Evolutionary conservation across 2,329 filamentous ascomycete genomes (phyloP), one percentile per base, ranked within the genome.

Genomic region (Trichocomaceae sp.): DNA sequence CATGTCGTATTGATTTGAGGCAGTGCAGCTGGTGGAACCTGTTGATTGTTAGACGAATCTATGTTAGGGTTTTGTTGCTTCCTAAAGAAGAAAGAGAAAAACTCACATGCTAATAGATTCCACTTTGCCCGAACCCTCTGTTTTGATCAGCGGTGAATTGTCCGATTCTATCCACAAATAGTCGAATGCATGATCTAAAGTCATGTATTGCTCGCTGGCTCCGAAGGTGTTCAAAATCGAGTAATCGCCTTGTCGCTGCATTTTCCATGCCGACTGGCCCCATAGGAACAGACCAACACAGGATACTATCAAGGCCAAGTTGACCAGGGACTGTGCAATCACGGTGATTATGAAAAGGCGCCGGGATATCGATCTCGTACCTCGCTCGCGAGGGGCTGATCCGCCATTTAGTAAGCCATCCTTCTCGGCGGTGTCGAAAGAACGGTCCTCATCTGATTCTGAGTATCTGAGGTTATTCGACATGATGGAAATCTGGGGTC

Each of bases 81-180:
- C 12, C n/a, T 22, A 13, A 29, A 29, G 4, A 5, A 29, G 26
- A 26, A 26, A 26, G 41, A 44, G 6, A 23, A 23, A 19, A 47
- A 47, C 45, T 31, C n/a, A 47, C 45, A 47, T 47, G 45, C 45
- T 47, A 47, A 47, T 47, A 29, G 45, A 47, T 31, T 47, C 45
- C 15, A 47, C 45, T 23, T 31, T 26, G 17, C 31, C 23, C 7
- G 26, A 31, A 47, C 17, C 22, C 17, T 46, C 44, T 26, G 23
- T 7, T 31, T 31, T 47, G 23, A 47, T 15, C n/a, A 47, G 4
- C 22, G 45, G 17, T 5, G 45, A 47, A 31, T 47, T 47, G 13
- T 13, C 45, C 19, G 45, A 31, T 20, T 47, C 45, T 9, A 23
- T 31, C 45, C 45, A 47, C 45, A 47, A 31, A 47, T 31, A 12